Evolutionary conservation across 805 yeast species (phyloP), one percentile per base, ranked within the genome.

Genomic region (Zygosaccharomyces pseudorouxii): DNA sequence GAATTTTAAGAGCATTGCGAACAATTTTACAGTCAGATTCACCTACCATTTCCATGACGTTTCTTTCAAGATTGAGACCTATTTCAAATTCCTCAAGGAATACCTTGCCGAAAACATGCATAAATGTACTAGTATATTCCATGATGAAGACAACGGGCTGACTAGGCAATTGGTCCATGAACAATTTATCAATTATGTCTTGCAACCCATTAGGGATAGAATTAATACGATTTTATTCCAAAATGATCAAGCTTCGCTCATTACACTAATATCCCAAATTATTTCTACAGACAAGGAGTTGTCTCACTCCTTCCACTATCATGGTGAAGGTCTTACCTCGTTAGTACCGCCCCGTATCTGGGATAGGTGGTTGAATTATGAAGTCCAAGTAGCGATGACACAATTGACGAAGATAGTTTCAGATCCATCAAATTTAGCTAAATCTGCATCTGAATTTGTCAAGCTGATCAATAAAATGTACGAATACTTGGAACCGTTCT

Each of bases 31-130:
- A 12, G 58, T 71, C 5, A 70, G 83, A 44, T 81, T 80, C 58
- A 69, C 76, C 35, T 81, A 73, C 60, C 85, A 80, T 58, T 80
- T 80, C 64, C 72, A 73, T 47, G 61, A 67, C 4, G 49, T 68
- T n/a, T 35, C 76, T 69, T 58, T 56, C 7, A 46, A 75, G 71
- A 41, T 58, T 18, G 83, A 80, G 56, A 71, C 78, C 68, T 78
- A 80, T 28, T 71, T 78, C 51, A 67, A 66, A 18, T 80, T 72
- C 51, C 64, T 73, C n/a, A 75, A 77, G 53, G 71, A 70, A 31
- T 79, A 78, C 51, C 55, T 80, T 28, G 58, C 66, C 7, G 58
- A 60, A 22, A 72, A 78, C 45, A 45, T 77, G 16, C 58, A 66
- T 31, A 63, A 69, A 23, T 64, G 80, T 33, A 71, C 70, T 29